Evolutionary conservation across 179 eudicot species (phyloP).

Genomic region (Silene vulgaris): DNA sequence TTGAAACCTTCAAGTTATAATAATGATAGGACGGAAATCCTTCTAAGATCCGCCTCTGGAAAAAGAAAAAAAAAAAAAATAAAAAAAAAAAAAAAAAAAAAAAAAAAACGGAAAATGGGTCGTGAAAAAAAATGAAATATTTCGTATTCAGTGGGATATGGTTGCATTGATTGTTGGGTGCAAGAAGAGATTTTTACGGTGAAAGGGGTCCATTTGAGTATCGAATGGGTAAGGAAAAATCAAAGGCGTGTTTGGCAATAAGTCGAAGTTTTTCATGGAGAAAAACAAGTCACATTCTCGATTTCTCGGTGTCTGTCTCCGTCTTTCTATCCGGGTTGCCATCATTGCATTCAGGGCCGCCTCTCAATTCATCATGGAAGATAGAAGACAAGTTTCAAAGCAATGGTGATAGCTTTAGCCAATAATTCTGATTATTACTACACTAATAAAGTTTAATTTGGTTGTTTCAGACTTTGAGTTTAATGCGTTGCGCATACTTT

Average conservation of each 20-base stretch:
- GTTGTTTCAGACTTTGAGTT: background rate
- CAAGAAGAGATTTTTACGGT: background rate
- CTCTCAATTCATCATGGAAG: constrained; percentile 12
- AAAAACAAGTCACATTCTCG: constrained; percentile 25
- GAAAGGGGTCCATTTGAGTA: constrained; percentile 8
- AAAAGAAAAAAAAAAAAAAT: too few relatives aligned
- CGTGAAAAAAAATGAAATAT: too few relatives aligned
- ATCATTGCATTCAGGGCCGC: constrained; percentile 12
- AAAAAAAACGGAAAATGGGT: too few relatives aligned
- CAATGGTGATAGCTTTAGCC: background rate
- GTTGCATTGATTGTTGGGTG: constrained; percentile 1
- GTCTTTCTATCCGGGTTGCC: background rate
- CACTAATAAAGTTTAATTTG: background rate
- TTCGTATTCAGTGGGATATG: background rate
- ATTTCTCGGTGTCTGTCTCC: background rate
- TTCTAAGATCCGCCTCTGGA: background rate
- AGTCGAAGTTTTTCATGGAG: constrained; percentile 28
- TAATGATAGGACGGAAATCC: background rate
- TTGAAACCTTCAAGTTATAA: too few relatives aligned
- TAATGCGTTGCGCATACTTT: background rate
- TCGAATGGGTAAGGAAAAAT: background rate
- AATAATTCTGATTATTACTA: background rate
- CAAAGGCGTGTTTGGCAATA: constrained; percentile 5
- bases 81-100: constrained; percentile 10
- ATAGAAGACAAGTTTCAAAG: constrained; percentile 4